Percentiles rank a stretch among this genome's conserved stretches.
Conservation (phyloP, 163 green algal species). For the Scenedesmus sp. region DNA sequence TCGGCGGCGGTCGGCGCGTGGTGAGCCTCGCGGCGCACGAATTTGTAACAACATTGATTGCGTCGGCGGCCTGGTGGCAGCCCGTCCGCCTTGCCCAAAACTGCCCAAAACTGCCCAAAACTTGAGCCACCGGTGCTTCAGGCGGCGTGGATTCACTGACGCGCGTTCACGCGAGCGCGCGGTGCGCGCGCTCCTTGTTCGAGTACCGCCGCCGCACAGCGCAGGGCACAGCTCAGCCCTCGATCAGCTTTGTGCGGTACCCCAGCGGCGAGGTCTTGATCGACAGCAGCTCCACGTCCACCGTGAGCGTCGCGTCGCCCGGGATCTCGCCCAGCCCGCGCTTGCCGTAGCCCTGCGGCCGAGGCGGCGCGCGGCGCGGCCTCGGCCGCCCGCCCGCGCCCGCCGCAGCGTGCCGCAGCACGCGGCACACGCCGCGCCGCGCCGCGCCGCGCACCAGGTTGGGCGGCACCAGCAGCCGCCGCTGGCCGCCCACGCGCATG, state of each 20-base stretch:
- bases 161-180: no score
- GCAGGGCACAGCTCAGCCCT: conserved; percentile 62
- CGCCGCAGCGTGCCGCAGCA: no score
- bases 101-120: no score
- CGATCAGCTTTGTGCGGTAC: conserved; percentile 74
- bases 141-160: no score
- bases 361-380: no score
- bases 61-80: neutral
- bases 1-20: no score
- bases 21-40: no score
- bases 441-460: conserved; percentile 73
- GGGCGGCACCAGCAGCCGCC: conserved; percentile 80
- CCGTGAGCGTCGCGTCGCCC: conserved; percentile 67
- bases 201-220: neutral
- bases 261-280: conserved; percentile 71
- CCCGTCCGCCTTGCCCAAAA: neutral
- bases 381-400: no score
- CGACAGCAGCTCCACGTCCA: conserved; percentile 83
- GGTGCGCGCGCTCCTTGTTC: no score
- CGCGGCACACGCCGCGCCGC: no score
- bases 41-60: neutral
- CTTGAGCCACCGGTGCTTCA: neutral
- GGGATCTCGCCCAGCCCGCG: conserved; percentile 83
- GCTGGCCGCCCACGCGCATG: conserved; percentile 84
- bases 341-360: conserved; percentile 71